Evolutionary conservation across 805 yeast genomes (phyloP), one percentile per base, ranked within the genome.

Genomic region (Candida schatavii): DNA sequence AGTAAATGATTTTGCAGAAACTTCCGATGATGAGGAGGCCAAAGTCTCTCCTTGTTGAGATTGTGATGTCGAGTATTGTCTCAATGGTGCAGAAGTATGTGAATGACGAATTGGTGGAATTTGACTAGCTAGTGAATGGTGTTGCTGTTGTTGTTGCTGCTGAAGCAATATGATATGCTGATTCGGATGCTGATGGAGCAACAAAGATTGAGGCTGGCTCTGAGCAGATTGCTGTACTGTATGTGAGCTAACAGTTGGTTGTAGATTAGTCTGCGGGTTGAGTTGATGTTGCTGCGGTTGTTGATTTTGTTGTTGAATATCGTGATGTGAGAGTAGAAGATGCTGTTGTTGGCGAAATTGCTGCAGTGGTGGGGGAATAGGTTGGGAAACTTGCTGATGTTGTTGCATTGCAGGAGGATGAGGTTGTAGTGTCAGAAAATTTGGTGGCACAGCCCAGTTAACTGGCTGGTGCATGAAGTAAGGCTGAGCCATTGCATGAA

Each of bases 331-430:
- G 38, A 2, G 40, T 5, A 34, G 42, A 26, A 26, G 41, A 34
- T 40, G 46, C 19, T 13, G 38, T 15, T 35, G 40, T 20, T 23
- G 44, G 28, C 28, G 40, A 11, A 27, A 4, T 22, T 19, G 38
- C 19, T 42, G 45, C 20, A 18, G 44, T 14, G 22, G 29, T 27
- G 26, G 18, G 26, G 26, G 46, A 14, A 22, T 32, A 7, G 7
- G 35, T 41, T 45, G 47, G 6, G 27, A 39, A 40, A 37, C 32
- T n/a, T 21, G 43, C 30, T 10, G 32, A 15, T n/a, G 36, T 11
- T 29, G 39, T 29, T 11, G 39, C n/a, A 19, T 23, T 19, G 31
- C 20, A 26, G 25, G 38, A 17, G 20, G 40, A 6, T 21, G 28
- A 15, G 13, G 14, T n/a, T 20, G 35, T 29, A 33, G 21, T 5